phyloP scores from a whole-genome alignment of 106 monocot species.

The Dioscorea zingiberensis region DNA sequence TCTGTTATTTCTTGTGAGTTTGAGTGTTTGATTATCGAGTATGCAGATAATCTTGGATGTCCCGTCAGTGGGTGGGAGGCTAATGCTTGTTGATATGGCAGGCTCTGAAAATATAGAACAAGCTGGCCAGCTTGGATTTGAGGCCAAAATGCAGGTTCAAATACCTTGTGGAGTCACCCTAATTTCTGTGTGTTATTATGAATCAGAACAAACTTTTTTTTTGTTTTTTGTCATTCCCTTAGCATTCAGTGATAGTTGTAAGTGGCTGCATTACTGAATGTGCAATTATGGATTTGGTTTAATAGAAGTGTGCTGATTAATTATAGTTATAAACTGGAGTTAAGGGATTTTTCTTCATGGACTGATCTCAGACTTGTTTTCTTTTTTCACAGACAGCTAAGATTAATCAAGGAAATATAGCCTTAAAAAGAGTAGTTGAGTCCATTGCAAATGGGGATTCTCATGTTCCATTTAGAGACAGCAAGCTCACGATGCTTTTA shows the following conservation, averaged over 20 bases:
- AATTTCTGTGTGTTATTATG: too few relatives aligned
- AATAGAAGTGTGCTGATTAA: too few relatives aligned
- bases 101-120: constrained; percentile 98
- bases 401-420: constrained; percentile 95
- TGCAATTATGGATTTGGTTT: too few relatives aligned
- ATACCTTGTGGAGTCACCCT: too few relatives aligned
- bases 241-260: too few relatives aligned
- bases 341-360: too few relatives aligned
- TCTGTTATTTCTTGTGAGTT: background rate
- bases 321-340: too few relatives aligned
- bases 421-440: constrained; percentile 92
- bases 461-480: constrained; percentile 96
- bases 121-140: constrained; percentile 86
- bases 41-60: constrained; percentile 88
- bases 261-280: too few relatives aligned
- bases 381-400: constrained; percentile 76
- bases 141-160: constrained; percentile 90
- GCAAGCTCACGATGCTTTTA: constrained; percentile 96
- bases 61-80: constrained; percentile 89
- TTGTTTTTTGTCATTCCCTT: too few relatives aligned
- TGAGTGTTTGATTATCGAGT: background rate
- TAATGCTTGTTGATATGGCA: constrained; percentile 99
- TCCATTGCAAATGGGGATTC: constrained; percentile 97
- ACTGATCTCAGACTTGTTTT: background rate
- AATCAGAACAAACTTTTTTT: too few relatives aligned